Conservation (phyloP, 2,329 filamentous ascomycete species). For the Xylaria sp. region DNA sequence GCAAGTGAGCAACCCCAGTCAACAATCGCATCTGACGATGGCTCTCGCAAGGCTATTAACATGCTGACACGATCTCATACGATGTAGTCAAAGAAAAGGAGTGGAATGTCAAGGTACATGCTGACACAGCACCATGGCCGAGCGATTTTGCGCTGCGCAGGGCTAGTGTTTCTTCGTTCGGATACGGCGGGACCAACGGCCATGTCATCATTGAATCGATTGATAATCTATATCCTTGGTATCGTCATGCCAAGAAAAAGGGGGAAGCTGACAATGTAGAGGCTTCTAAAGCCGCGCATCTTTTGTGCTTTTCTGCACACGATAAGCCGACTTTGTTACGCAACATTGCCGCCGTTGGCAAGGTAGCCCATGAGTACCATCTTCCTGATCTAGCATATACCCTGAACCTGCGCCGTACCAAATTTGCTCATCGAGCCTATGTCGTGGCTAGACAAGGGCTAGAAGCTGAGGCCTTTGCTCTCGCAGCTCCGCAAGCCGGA, state of each 20-base stretch:
- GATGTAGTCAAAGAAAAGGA: conserved; percentile 39
- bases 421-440: conserved; percentile 29
- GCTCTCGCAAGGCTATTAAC: no score
- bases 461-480: conserved; percentile 28
- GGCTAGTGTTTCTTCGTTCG: conserved; percentile 42
- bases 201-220: conserved; percentile 38
- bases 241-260: conserved; percentile 37
- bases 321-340: conserved; percentile 38
- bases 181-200: conserved; percentile 41
- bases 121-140: conserved; percentile 39
- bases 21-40: neutral
- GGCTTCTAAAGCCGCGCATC: conserved; percentile 24
- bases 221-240: conserved; percentile 39
- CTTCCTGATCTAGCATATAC: conserved; percentile 41
- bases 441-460: conserved; percentile 27
- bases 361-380: conserved; percentile 36
- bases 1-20: conserved; percentile 31
- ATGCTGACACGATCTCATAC: conserved; percentile 13
- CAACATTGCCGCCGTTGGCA: conserved; percentile 39
- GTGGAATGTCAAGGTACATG: conserved; percentile 40
- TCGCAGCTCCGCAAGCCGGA: conserved; percentile 10
- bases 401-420: conserved; percentile 34
- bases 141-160: conserved; percentile 32
- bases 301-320: conserved; percentile 41
- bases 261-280: neutral